Percentiles rank a stretch among this genome's conserved stretches.
Evolutionary conservation across 2,329 filamentous ascomycete species (phyloP).

Genomic region (Plectosphaerella plurivora): DNA sequence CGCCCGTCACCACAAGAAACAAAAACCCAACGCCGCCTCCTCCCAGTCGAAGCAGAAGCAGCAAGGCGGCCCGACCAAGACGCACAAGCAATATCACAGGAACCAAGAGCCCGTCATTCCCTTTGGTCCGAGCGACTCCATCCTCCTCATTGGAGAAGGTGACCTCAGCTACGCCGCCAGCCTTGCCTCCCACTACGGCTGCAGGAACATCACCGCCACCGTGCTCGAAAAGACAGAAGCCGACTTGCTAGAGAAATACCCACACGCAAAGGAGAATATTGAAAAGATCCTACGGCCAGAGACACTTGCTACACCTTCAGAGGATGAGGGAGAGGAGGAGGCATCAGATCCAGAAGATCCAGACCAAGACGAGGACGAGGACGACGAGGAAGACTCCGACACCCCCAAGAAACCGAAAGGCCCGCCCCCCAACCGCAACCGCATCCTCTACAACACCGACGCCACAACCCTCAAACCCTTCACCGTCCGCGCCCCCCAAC

Average conservation of each 20-base stretch:
- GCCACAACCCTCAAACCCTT: conserved; percentile 59
- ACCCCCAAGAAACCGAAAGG: conserved; percentile 5
- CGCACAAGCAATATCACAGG: conserved; percentile 16
- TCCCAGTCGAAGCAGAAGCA: conserved; percentile 5
- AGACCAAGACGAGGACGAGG: conserved; percentile 3
- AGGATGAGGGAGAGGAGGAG: conserved; percentile 26
- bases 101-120: conserved; percentile 54
- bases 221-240: conserved; percentile 55
- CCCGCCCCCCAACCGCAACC: conserved; percentile 19
- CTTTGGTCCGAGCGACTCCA: conserved; percentile 61
- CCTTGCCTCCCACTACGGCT: conserved; percentile 61
- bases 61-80: conserved; percentile 6
- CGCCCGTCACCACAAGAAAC: conserved; percentile 10
- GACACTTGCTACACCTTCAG: background rate
- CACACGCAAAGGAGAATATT: conserved; percentile 60
- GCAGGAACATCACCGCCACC: conserved; percentile 64
- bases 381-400: background rate
- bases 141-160: conserved; percentile 74
- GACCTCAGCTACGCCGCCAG: conserved; percentile 75
- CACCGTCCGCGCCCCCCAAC: conserved; percentile 8
- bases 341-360: background rate
- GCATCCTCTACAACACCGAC: conserved; percentile 60
- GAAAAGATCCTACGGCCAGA: conserved; percentile 35
- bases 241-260: conserved; percentile 67
- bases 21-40: conserved; percentile 2